A percentile compares a stretch with the other conserved stretches of the same genome.
These are phyloP conservation scores for Hygrocybe punicea DNA, from an alignment of 768 basidiomycete genomes.

Conservation along the genomic window DNA sequence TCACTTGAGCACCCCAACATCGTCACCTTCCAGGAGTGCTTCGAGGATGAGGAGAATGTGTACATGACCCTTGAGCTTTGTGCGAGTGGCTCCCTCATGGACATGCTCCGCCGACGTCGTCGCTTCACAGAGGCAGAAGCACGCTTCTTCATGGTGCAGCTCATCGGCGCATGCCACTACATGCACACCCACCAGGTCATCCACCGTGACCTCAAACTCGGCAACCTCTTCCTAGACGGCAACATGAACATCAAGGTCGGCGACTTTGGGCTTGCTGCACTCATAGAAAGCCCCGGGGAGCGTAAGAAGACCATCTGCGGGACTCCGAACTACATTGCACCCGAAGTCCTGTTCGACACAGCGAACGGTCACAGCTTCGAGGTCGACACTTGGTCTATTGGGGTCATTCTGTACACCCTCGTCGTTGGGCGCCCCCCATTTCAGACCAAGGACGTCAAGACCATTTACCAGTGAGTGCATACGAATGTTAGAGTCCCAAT, in stretches of 20 bases:
- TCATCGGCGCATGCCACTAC: slow-evolving; percentile 94
- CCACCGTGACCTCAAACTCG: slow-evolving; percentile 94
- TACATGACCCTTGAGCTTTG: slow-evolving; percentile 97
- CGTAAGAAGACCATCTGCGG: slow-evolving; percentile 99
- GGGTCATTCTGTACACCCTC: slow-evolving; percentile 95
- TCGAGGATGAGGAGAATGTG: slow-evolving; percentile 92
- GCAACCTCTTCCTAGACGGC: slow-evolving; percentile 87
- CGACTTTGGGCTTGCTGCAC: slow-evolving; percentile 94
- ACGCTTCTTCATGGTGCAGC: slow-evolving; percentile 89
- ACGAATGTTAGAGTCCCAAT: neutral
- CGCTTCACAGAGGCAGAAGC: slow-evolving; percentile 91
- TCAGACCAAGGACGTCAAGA: slow-evolving; percentile 97
- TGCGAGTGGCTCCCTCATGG: slow-evolving; percentile 84
- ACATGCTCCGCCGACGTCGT: slow-evolving; percentile 80
- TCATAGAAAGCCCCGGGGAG: slow-evolving; percentile 95
- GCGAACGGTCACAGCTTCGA: slow-evolving; percentile 97
- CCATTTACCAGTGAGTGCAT: slow-evolving; percentile 77
- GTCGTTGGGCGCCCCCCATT: slow-evolving; percentile 95
- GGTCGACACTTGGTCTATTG: slow-evolving; percentile 97
- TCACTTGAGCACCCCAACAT: slow-evolving; percentile 91
- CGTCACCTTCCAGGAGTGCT: slow-evolving; percentile 87
- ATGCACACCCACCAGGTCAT: slow-evolving; percentile 98
- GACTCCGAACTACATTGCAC: slow-evolving; percentile 98
- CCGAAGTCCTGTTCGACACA: slow-evolving; percentile 94
- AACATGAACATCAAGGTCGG: slow-evolving; percentile 97